Conservation (phyloP, 441 rosid genomes). For the Pelargonium myrrhifolium region DNA sequence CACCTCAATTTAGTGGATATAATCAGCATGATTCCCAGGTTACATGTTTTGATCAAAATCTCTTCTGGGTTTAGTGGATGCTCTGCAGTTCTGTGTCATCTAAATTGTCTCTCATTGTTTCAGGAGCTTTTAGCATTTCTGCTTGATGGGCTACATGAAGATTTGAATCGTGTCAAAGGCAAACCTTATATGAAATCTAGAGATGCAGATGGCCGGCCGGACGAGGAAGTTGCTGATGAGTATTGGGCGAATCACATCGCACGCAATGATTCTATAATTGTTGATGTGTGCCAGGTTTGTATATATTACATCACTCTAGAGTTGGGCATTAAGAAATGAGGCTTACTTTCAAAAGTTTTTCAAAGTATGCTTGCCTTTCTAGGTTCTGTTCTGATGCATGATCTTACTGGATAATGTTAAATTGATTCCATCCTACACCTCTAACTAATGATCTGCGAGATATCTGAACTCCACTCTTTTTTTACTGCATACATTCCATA, state of each 20-base stretch:
- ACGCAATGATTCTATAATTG: constrained; percentile 62
- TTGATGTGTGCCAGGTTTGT: constrained; percentile 62
- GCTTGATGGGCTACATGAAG: constrained; percentile 75
- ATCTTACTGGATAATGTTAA: neutral
- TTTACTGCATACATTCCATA: neutral
- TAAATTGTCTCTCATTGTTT: constrained; percentile 22
- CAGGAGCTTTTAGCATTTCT: constrained; percentile 70
- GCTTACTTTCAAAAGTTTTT: neutral
- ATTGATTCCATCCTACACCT: constrained; percentile 1
- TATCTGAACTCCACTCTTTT: neutral
- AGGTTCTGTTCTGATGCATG: neutral
- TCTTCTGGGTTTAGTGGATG: constrained; percentile 18
- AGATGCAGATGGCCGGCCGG: constrained; percentile 57
- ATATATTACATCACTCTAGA: constrained; percentile 22
- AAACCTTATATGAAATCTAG: constrained; percentile 64
- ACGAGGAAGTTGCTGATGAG: constrained; percentile 68
- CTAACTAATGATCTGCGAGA: neutral
- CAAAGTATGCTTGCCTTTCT: neutral
- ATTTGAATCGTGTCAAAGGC: constrained; percentile 60
- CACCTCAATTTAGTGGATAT: constrained; percentile 69
- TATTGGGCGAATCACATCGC: constrained; percentile 66
- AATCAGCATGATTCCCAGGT: constrained; percentile 87
- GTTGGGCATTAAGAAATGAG: constrained; percentile 6
- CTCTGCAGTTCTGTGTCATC: constrained; percentile 15
- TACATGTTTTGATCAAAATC: constrained; percentile 25